Conservation (phyloP, 345 rosid genomes). For the Noccaea caerulescens region DNA sequence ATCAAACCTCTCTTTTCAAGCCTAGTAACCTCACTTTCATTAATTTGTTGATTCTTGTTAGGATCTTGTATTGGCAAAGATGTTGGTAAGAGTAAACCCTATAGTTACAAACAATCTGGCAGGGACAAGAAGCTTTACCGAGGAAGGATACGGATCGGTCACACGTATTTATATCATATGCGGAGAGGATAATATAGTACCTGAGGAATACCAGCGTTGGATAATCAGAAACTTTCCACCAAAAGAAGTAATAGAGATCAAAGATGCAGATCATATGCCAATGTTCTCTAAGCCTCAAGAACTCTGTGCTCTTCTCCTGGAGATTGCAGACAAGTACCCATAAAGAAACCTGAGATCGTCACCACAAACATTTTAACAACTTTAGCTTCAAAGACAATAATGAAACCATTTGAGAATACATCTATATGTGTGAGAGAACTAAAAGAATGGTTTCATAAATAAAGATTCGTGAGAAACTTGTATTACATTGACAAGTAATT, state of each 20-base stretch:
- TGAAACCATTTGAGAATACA: background rate
- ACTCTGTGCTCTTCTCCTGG: constrained; percentile 30
- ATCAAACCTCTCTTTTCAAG: background rate
- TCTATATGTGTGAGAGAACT: background rate
- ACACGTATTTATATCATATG: constrained; percentile 38
- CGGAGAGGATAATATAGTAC: constrained; percentile 31
- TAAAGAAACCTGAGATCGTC: background rate
- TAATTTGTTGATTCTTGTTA: background rate
- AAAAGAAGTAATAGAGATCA: constrained; percentile 44
- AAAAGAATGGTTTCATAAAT: background rate
- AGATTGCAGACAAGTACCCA: constrained; percentile 29
- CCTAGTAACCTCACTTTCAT: background rate
- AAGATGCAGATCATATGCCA: constrained; percentile 49
- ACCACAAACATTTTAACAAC: too few relatives aligned
- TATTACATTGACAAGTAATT: too few relatives aligned
- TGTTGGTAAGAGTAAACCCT: constrained; percentile 44
- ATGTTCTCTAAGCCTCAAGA: constrained; percentile 47
- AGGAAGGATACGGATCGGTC: constrained; percentile 41
- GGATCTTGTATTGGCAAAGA: constrained; percentile 48
- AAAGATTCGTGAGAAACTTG: too few relatives aligned
- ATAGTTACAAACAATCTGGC: constrained; percentile 36
- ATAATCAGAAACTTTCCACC: constrained; percentile 31
- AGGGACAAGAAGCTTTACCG: constrained; percentile 34
- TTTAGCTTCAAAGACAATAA: background rate
- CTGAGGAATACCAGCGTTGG: constrained; percentile 40